Percentiles rank a stretch among this genome's conserved stretches.
Conservation (phyloP, 306 rosid species). For the Inga laurina region DNA sequence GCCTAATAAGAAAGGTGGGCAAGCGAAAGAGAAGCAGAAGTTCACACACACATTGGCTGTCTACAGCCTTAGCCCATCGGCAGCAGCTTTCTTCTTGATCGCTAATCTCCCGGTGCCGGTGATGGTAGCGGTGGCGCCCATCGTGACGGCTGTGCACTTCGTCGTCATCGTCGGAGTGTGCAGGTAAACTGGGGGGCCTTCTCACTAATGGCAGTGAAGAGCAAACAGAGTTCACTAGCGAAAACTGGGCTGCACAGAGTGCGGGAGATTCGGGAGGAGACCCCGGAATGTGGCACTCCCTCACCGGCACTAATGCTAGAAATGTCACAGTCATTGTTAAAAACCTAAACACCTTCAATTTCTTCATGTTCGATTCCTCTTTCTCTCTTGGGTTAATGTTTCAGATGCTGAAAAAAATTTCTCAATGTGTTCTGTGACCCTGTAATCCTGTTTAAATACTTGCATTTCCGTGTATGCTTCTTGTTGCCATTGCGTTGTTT, state of each 20-base stretch:
- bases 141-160: not conserved
- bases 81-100: conserved; percentile 65
- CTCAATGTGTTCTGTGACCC: conserved; percentile 19
- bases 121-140: not conserved
- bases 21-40: conserved; percentile 49
- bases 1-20: conserved; percentile 48
- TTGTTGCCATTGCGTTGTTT: not conserved
- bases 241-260: conserved; percentile 68
- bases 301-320: conserved; percentile 33
- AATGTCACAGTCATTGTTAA: conserved; percentile 32
- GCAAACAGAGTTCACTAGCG: conserved; percentile 78
- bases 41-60: conserved; percentile 71
- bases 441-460: conserved; percentile 42
- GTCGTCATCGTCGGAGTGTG: not conserved
- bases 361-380: conserved; percentile 35
- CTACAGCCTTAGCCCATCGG: conserved; percentile 67
- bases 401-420: conserved; percentile 18
- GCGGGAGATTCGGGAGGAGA: conserved; percentile 36
- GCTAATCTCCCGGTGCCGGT: not conserved
- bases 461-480: conserved; percentile 22
- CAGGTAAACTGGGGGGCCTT: conserved; percentile 32
- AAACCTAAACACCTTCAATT: conserved; percentile 24
- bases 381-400: conserved; percentile 3
- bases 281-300: conserved; percentile 28
- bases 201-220: conserved; percentile 49